Evolutionary conservation across 495 filamentous ascomycete species (phyloP).

Genomic region (Neurospora sp.): DNA sequence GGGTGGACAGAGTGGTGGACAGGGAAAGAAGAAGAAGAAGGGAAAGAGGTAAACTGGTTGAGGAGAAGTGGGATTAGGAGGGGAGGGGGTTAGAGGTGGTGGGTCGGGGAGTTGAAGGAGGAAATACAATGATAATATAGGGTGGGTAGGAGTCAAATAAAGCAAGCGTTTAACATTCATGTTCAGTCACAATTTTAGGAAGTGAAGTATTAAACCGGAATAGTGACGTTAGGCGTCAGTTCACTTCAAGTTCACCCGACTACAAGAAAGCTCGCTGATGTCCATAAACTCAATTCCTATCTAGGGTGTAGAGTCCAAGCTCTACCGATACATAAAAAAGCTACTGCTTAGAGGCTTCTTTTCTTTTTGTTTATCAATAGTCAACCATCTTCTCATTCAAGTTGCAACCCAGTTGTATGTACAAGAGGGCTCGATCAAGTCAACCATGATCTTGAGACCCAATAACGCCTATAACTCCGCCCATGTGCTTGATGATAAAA

Average conservation of each 20-base stretch:
- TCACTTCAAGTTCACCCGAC: no score
- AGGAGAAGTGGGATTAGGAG: neutral
- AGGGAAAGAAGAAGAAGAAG: constrained; percentile 50
- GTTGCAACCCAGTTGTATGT: neutral
- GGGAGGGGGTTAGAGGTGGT: neutral
- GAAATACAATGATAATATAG: neutral
- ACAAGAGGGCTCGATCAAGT: neutral
- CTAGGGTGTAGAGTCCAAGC: neutral
- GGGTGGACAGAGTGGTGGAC: constrained; percentile 35
- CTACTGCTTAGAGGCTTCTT: constrained; percentile 6
- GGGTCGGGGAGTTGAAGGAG: neutral
- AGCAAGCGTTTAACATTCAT: neutral
- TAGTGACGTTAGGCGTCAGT: no score
- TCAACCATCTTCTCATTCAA: neutral
- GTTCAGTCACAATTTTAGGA: neutral
- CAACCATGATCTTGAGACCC: neutral
- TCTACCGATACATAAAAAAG: constrained; percentile 17
- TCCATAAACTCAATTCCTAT: neutral
- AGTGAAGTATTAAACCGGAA: neutral
- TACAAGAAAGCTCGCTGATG: neutral
- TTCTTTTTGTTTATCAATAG: neutral
- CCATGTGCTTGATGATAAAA: neutral
- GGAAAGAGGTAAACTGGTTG: constrained; percentile 36
- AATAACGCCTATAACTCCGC: neutral
- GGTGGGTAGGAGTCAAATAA: neutral